Evolutionary conservation across 257 asterid species (phyloP).

Genomic region (Salvia splendens): DNA sequence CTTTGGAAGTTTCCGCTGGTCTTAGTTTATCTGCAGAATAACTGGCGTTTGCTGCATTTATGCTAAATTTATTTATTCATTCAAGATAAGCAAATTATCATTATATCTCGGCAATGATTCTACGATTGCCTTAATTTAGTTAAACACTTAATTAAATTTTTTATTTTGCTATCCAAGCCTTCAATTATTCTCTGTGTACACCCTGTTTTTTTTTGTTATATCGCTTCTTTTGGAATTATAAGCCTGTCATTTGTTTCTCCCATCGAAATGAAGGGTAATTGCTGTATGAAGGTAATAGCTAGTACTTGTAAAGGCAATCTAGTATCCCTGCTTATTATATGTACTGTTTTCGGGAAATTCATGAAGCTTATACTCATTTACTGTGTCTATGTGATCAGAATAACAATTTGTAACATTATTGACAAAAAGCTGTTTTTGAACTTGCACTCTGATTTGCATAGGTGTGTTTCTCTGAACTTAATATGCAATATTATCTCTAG

Average conservation of each 20-base stretch:
- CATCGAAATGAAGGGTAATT: not conserved
- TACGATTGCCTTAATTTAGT: not conserved
- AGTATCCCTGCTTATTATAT: conserved; percentile 9
- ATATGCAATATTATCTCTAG: not conserved
- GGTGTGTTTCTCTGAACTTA: not conserved
- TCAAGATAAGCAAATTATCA: not conserved
- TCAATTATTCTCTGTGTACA: not conserved
- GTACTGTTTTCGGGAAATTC: not conserved
- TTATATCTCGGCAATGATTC: not conserved
- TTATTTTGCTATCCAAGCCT: not conserved
- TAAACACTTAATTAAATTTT: not conserved
- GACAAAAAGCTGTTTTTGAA: not conserved
- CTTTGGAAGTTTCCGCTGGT: not conserved
- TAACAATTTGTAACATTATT: not conserved
- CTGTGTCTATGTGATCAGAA: not conserved
- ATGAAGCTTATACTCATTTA: not conserved
- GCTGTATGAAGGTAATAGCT: conserved; percentile 7
- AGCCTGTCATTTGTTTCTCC: not conserved
- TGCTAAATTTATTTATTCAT: not conserved
- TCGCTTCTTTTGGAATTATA: not conserved
- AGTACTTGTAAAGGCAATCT: not conserved
- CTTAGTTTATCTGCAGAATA: not conserved
- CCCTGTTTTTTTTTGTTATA: not conserved
- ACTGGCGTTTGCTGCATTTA: not conserved
- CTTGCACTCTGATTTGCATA: conserved; percentile 2